Evolutionary conservation across 129 eudicot genomes (phyloP).

Genomic region (Ambrosia trifida): DNA sequence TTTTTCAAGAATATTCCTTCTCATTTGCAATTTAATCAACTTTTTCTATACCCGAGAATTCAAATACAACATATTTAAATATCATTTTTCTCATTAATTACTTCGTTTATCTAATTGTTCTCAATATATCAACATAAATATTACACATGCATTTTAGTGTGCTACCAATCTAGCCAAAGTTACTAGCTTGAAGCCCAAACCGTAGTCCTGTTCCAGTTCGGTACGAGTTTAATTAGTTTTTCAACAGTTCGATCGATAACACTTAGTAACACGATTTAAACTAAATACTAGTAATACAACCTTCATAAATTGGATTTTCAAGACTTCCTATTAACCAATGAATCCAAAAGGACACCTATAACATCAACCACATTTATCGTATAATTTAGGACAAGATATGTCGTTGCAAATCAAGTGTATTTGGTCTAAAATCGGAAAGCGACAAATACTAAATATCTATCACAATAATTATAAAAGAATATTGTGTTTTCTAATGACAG

Average conservation of each 20-base stretch:
- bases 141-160: not conserved
- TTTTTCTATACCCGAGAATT: not conserved
- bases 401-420: slow-evolving; percentile 8
- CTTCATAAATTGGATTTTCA: not conserved
- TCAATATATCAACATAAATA: not conserved
- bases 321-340: not conserved
- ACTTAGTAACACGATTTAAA: not conserved
- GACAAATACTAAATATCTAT: not conserved
- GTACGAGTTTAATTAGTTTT: too few species aligned
- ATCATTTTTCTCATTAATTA: not conserved
- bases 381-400: not conserved
- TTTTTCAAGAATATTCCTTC: not conserved
- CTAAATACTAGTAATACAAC: not conserved
- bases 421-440: not conserved
- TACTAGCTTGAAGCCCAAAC: too few species aligned
- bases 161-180: too few species aligned
- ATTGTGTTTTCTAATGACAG: slow-evolving; percentile 2
- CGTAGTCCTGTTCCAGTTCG: too few species aligned
- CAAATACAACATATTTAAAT: not conserved
- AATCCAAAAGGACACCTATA: slow-evolving; percentile 1
- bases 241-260: too few species aligned
- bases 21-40: not conserved
- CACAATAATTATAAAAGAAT: slow-evolving; percentile 8
- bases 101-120: not conserved
- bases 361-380: not conserved